These are phyloP conservation scores for Pueraria montana DNA, from an alignment of 306 rosid genomes.

Conservation along the genomic window DNA sequence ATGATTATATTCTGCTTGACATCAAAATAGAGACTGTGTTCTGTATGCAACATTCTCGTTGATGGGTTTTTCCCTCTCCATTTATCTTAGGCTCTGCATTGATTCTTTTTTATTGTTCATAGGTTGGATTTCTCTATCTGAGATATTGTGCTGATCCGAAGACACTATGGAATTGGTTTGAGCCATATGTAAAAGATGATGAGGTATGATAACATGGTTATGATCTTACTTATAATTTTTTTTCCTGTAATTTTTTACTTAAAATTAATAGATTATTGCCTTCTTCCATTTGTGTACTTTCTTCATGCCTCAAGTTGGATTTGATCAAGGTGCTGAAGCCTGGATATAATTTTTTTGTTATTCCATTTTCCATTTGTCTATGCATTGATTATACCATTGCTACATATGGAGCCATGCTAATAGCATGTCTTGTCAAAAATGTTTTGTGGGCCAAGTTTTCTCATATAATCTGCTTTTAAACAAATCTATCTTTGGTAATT, in stretches of 20 bases:
- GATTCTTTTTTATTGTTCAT: slow-evolving; percentile 47
- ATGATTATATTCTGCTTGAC: slow-evolving; percentile 31
- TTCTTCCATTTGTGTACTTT: slow-evolving; percentile 12
- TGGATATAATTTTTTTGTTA: neutral
- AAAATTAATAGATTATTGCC: slow-evolving; percentile 11
- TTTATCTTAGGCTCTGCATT: slow-evolving; percentile 23
- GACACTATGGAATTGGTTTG: slow-evolving; percentile 95
- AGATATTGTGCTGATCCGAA: slow-evolving; percentile 95
- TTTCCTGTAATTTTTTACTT: neutral
- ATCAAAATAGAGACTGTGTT: slow-evolving; percentile 27
- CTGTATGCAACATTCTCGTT: slow-evolving; percentile 16
- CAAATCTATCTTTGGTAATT: neutral
- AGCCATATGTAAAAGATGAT: slow-evolving; percentile 85
- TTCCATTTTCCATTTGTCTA: slow-evolving; percentile 6
- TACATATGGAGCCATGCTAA: slow-evolving; percentile 9
- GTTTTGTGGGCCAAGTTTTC: slow-evolving; percentile 12
- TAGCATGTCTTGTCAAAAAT: slow-evolving; percentile 5
- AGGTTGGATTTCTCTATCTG: slow-evolving; percentile 97
- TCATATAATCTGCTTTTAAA: neutral
- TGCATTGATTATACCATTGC: slow-evolving; percentile 3
- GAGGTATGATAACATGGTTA: slow-evolving; percentile 68
- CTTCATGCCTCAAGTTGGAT: slow-evolving; percentile 16
- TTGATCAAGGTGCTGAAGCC: slow-evolving; percentile 17
- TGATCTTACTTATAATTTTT: slow-evolving; percentile 22
- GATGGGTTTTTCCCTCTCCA: neutral